Conservation (phyloP, 2,329 filamentous ascomycete genomes). For the Bertia moriformis region DNA sequence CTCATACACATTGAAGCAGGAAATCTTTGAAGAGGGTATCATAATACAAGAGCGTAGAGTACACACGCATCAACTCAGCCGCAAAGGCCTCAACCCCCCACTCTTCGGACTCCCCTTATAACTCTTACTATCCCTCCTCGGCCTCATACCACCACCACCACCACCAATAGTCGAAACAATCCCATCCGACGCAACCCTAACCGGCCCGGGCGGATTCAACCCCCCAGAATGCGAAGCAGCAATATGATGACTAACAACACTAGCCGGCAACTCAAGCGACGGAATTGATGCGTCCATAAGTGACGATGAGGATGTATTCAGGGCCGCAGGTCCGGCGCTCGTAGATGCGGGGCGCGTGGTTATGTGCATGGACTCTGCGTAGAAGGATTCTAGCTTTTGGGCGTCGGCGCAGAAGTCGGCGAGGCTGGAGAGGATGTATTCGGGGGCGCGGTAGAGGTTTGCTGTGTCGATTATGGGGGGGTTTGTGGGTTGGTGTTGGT, state of each 20-base stretch:
- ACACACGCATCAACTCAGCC: neutral
- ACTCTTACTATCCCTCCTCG: neutral
- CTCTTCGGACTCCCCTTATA: neutral
- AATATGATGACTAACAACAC: neutral
- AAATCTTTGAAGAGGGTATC: no score
- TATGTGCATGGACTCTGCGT: constrained; percentile 21
- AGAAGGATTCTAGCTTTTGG: constrained; percentile 28
- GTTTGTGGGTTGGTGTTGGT: constrained; percentile 3
- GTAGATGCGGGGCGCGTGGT: neutral
- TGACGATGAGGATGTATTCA: no score
- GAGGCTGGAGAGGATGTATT: constrained; percentile 28
- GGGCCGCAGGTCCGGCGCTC: neutral
- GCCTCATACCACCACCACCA: neutral
- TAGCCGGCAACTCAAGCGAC: neutral
- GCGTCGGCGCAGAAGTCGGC: constrained; percentile 30
- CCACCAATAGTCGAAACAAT: neutral
- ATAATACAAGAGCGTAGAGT: no score
- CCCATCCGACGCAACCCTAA: neutral
- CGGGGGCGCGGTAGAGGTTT: constrained; percentile 14
- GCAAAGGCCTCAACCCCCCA: neutral
- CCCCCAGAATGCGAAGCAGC: no score
- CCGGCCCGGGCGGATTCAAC: neutral
- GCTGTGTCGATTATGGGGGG: constrained; percentile 5
- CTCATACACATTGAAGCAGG: no score
- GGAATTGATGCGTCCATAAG: neutral